A percentile compares a stretch with the other conserved stretches of the same genome.
These are phyloP conservation scores for Hymenoscyphus repandus DNA, from an alignment of 2,329 filamentous ascomycete genomes.

Conservation along the genomic window DNA sequence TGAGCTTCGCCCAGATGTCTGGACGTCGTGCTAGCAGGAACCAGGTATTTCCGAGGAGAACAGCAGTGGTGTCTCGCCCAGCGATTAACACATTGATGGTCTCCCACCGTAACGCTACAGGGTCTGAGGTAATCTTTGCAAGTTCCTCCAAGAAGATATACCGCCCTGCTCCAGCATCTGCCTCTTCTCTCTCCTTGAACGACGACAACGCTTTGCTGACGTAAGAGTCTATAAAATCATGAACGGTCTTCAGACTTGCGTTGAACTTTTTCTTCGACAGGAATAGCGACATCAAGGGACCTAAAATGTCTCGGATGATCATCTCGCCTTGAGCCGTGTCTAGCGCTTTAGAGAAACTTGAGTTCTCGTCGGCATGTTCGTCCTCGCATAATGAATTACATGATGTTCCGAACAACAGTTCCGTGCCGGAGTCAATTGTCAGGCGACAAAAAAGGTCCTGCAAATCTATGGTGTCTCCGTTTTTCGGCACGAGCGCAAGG, in stretches of 20 bases:
- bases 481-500: conserved; percentile 49
- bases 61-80: neutral
- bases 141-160: neutral
- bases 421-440: conserved; percentile 27
- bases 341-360: conserved; percentile 23
- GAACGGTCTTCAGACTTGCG: too few species aligned
- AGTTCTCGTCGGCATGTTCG: conserved; percentile 33
- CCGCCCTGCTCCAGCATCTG: neutral
- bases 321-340: neutral
- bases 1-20: neutral
- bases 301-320: neutral
- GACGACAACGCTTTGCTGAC: too few species aligned
- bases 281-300: neutral
- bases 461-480: conserved; percentile 51
- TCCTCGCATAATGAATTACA: too few species aligned
- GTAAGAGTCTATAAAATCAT: too few species aligned
- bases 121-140: neutral
- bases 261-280: neutral
- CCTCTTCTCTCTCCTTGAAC: too few species aligned
- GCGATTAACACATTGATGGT: neutral
- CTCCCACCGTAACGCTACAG: neutral
- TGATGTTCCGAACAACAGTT: too few species aligned
- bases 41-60: neutral
- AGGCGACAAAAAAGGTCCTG: conserved; percentile 57
- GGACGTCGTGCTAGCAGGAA: neutral